phyloP scores from a whole-genome alignment of 2,329 filamentous ascomycete species.

The Chrysosphaeria jannelii region DNA sequence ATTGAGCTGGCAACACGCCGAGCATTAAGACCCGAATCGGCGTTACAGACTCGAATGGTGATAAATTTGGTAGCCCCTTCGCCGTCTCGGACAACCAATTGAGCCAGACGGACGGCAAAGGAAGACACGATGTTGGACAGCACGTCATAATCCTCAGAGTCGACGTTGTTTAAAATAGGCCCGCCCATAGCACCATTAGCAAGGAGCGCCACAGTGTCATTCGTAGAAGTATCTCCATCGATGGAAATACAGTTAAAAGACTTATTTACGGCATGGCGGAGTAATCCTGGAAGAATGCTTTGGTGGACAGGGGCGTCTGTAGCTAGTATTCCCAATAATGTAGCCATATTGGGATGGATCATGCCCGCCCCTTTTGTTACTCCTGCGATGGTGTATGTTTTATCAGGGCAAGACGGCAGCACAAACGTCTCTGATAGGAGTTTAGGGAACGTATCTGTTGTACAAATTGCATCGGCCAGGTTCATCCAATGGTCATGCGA shows the following conservation, averaged over 20 bases:
- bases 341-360: conserved; percentile 99
- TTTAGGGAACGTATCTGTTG: conserved; percentile 95
- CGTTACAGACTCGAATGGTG: conserved; percentile 57
- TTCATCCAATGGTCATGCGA: conserved; percentile 66
- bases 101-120: conserved; percentile 60
- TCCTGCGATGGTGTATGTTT: conserved; percentile 60
- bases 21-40: conserved; percentile 36
- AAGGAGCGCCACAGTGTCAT: conserved; percentile 83
- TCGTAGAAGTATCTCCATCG: conserved; percentile 90
- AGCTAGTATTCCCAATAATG: conserved; percentile 66
- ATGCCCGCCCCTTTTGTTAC: conserved; percentile 97
- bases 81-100: conserved; percentile 82
- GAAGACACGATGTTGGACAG: conserved; percentile 41
- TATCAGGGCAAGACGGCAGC: conserved; percentile 43
- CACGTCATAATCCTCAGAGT: conserved; percentile 31
- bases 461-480: conserved; percentile 79
- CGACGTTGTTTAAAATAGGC: conserved; percentile 21
- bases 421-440: conserved; percentile 61
- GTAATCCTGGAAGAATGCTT: conserved; percentile 32
- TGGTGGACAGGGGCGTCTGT: conserved; percentile 65
- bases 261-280: conserved; percentile 43
- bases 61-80: conserved; percentile 98
- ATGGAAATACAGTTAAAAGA: conserved; percentile 95
- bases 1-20: conserved; percentile 64
- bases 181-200: conserved; percentile 67